Base-by-base conservation (phyloP, 768 basidiomycete species). In the Mrakia frigida region DNA sequence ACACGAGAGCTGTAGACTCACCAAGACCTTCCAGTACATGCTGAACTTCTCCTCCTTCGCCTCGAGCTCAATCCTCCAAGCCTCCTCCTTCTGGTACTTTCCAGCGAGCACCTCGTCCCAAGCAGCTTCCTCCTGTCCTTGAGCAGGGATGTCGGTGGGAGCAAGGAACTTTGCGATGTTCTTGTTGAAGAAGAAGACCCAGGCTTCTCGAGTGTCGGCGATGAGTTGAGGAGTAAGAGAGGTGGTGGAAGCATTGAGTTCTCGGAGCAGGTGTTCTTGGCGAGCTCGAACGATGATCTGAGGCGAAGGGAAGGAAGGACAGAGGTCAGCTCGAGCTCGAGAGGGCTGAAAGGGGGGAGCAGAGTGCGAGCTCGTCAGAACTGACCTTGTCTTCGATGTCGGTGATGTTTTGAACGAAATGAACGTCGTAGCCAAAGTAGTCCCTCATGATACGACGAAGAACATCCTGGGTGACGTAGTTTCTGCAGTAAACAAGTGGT, bases 391-490 rank as follows among this genome's bases (percentile, higher is more conserved):
- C 97, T 81, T 99, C 97, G 78, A 99, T 97, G 84, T 99, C 96
- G 6, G 97, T 99, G 80, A 99, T 89, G 83, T 99, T 99, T 94
- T 97, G 97, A 63, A 98, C 96, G 82, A 98, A 97, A 83, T 98
- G 93, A 74, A 99, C 91, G 82, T 98, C 92, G 81, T 95, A 98
- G 35, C 92, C 92, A 84, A 98, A 98, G 84, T 96, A 98, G 85
- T 98, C 94, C 0, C 90, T 87, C 86, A 98, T 86, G 71, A 99
- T 92, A 69, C 97, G 86, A 74, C 94, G 87, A 52, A 98, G 85
- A 78, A 96, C 88, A 83, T 98, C 95, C 83, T 96, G 93, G 1
- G 94, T 93, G 43, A 98, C 91, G 85, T 99, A 99, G 86, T 97
- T 98, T 81, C 96, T 97, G 78, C 4, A 31, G 46, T 13, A 28